These are phyloP conservation scores for Yamadazyma sp. DNA, from an alignment of 805 yeast species.

Conservation along the genomic window DNA sequence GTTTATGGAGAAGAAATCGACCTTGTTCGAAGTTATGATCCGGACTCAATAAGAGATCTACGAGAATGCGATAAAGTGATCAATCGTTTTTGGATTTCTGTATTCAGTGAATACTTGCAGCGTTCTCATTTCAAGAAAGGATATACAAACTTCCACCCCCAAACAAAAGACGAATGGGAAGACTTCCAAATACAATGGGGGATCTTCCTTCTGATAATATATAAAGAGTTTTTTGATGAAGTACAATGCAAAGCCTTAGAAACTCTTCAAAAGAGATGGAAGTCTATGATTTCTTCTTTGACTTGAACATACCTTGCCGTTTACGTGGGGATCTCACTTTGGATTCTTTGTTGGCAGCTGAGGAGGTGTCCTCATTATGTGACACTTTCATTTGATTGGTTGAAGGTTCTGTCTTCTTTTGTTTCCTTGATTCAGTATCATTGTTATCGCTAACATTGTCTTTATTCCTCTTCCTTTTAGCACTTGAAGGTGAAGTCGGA, in stretches of 20 bases:
- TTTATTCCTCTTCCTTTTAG: no score
- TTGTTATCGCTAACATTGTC: no score
- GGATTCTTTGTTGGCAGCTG: neutral
- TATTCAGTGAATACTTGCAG: constrained; percentile 49
- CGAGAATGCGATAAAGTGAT: constrained; percentile 44
- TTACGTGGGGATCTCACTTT: constrained; percentile 3
- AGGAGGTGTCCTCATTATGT: no score
- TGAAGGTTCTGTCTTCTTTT: no score
- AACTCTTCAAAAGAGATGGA: constrained; percentile 35
- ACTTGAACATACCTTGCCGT: constrained; percentile 8
- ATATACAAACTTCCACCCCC: constrained; percentile 24
- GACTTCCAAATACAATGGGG: constrained; percentile 11
- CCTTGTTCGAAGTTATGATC: constrained; percentile 47
- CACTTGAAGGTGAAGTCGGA: no score
- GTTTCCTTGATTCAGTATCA: neutral
- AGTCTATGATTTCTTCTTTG: constrained; percentile 11
- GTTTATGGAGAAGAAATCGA: constrained; percentile 60
- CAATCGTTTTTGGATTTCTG: constrained; percentile 53
- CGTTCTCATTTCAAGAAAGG: constrained; percentile 7
- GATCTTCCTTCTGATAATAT: constrained; percentile 27
- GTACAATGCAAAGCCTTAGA: constrained; percentile 30
- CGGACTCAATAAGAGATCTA: constrained; percentile 33
- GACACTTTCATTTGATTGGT: no score
- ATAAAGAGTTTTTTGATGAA: constrained; percentile 29
- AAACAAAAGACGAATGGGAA: constrained; percentile 16